phyloP scores from a whole-genome alignment of 2,329 filamentous ascomycete genomes.

The Botryotinia calthae region DNA sequence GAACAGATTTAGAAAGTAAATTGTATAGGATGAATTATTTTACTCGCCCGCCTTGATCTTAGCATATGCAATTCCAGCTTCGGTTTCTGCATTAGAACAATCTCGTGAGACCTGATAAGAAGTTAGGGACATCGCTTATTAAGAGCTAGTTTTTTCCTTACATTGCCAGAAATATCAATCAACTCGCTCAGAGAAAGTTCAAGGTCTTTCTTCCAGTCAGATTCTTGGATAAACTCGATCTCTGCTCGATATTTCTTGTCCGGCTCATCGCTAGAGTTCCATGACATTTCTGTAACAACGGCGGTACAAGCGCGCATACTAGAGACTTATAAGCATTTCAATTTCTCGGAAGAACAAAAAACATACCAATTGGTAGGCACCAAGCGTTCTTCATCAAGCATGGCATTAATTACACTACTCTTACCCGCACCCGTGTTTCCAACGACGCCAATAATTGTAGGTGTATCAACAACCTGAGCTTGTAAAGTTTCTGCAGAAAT shows the following conservation, averaged over 20 bases:
- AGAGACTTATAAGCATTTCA: neutral
- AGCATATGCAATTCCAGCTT: constrained; percentile 47
- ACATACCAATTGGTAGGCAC: constrained; percentile 40
- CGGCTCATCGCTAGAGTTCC: constrained; percentile 37
- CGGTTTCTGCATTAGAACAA: constrained; percentile 28
- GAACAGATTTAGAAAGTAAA: neutral
- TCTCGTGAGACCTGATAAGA: constrained; percentile 31
- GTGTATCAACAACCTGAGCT: constrained; percentile 30
- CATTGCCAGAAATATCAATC: constrained; percentile 26
- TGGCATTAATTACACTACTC: constrained; percentile 32
- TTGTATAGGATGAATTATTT: constrained; percentile 35
- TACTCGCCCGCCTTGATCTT: constrained; percentile 47
- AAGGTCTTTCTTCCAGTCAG: constrained; percentile 31
- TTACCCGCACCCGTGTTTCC: constrained; percentile 36
- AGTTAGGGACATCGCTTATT: constrained; percentile 31
- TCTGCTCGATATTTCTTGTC: constrained; percentile 43
- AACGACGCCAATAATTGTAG: constrained; percentile 33
- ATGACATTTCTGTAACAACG: constrained; percentile 22
- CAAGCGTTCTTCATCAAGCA: constrained; percentile 49
- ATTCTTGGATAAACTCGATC: constrained; percentile 37
- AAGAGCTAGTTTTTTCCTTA: constrained; percentile 32
- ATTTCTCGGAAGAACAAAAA: neutral
- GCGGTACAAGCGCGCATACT: constrained; percentile 28
- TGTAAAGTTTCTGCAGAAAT: constrained; percentile 5
- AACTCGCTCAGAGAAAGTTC: constrained; percentile 24